Evolutionary conservation across 2,329 filamentous ascomycete species (phyloP).

Genomic region (Nemania sp.): DNA sequence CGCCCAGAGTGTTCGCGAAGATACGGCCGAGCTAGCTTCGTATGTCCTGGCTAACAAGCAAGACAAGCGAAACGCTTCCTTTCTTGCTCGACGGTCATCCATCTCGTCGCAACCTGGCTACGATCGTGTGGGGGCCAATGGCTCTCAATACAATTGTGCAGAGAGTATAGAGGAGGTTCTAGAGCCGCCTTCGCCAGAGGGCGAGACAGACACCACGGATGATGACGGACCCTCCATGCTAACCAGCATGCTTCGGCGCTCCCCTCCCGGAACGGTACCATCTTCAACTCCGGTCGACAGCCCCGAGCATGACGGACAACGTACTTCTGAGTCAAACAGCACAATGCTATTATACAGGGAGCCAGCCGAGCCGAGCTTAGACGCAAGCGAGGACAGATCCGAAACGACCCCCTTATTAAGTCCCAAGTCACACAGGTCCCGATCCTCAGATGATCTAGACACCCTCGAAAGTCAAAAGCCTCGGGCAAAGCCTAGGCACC

Average conservation of each 20-base stretch:
- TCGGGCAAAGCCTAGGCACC: conserved; percentile 22
- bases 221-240: conserved; percentile 42
- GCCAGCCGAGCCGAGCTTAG: not conserved
- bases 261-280: conserved; percentile 47
- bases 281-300: conserved; percentile 6
- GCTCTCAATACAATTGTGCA: conserved; percentile 20
- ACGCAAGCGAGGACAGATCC: conserved; percentile 14
- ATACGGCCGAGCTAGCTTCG: conserved; percentile 83
- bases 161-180: conserved; percentile 38
- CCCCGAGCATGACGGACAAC: conserved; percentile 3
- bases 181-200: conserved; percentile 35
- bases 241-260: conserved; percentile 53
- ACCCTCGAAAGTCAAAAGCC: conserved; percentile 58
- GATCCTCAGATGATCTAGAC: conserved; percentile 36
- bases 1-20: conserved; percentile 78
- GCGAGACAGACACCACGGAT: conserved; percentile 22
- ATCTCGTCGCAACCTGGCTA: conserved; percentile 38
- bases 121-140: conserved; percentile 32
- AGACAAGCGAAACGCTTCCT: conserved; percentile 48
- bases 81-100: conserved; percentile 48
- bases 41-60: conserved; percentile 73
- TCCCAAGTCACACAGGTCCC: conserved; percentile 38
- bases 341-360: conserved; percentile 15
- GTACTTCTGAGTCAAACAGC: conserved; percentile 16
- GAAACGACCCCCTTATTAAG: conserved; percentile 56